Evolutionary conservation across 2,329 filamentous ascomycete species (phyloP).

Genomic region (Curvularia verruculosa): DNA sequence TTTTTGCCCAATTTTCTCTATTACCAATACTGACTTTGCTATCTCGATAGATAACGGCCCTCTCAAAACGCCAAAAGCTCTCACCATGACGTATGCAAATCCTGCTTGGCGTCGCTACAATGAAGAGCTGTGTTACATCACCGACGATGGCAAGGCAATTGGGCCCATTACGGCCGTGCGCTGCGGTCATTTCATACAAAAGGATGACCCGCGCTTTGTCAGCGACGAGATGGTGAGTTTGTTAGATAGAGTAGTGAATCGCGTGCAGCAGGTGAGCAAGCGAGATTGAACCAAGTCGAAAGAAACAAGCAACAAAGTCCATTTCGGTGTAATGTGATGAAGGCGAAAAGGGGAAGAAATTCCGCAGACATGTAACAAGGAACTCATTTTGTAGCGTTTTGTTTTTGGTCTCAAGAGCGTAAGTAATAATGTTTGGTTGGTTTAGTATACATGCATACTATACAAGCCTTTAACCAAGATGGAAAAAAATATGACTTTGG

Average conservation of each 20-base stretch:
- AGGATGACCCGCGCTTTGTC: slow-evolving; percentile 56
- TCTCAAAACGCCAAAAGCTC: slow-evolving; percentile 39
- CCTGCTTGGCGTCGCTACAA: slow-evolving; percentile 63
- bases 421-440: too few species aligned
- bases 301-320: too few species aligned
- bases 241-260: slow-evolving; percentile 45
- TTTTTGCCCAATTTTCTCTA: background rate
- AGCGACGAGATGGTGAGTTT: slow-evolving; percentile 41
- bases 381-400: background rate
- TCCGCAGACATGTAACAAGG: background rate
- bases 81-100: slow-evolving; percentile 60
- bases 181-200: slow-evolving; percentile 63
- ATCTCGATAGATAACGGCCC: slow-evolving; percentile 26
- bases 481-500: too few species aligned
- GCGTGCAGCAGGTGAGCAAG: slow-evolving; percentile 43
- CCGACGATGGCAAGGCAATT: slow-evolving; percentile 47
- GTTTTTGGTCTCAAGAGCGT: background rate
- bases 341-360: background rate
- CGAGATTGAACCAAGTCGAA: slow-evolving; percentile 19
- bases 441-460: background rate
- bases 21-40: slow-evolving; percentile 8
- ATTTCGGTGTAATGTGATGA: background rate
- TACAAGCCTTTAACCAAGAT: background rate
- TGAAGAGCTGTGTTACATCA: slow-evolving; percentile 56
- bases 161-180: slow-evolving; percentile 56